Base-by-base conservation (phyloP, 352 stramenopile species). In the Elongisporangium anandrum region DNA sequence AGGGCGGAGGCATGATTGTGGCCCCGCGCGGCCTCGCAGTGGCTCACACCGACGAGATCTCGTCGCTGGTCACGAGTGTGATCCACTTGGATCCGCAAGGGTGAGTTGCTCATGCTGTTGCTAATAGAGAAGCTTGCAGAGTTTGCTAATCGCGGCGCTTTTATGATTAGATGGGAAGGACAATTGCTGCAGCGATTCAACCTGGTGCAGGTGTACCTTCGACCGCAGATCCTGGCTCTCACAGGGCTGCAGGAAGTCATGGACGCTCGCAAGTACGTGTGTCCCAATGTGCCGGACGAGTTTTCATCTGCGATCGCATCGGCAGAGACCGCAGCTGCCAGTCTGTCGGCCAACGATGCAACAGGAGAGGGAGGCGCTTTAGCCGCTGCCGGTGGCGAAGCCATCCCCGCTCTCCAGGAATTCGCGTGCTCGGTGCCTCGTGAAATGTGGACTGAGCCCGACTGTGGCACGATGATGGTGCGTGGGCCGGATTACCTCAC, bases 221-320 rank as follows among this genome's bases (percentile, higher is more conserved):
- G 70, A 23, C 79, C 76, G 34, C 76, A 92, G 59, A 69, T 90
- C 22, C 60, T 88, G 45, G 72, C 78, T 52, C 57, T 89, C 26
- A 73, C 75, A 3, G 79, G 81, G 0, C 59, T 92, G 12, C 63
- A 87, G 20, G 82, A 90, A 59, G 77, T 87, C 21, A 88, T 89
- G 79, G 82, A 92, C 45, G 79, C 79, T 20, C 74, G 77, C 21
- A 90, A 92, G 57, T 92, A 88, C 56, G 79, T 88, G 41, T 87
- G 75, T 19, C 78, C 78, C 2, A 88, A 90, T 56, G 73, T 88
- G 12, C 68, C 80, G 0, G 80, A 88, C 51, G 77, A 85, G 51
- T 85, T 92, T 45, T 70, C 74, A 1, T 67, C 73, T 4, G 75
- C 63, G 0, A 65, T 84, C 52, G 69, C 66, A 17, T 72, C 75